Base-by-base conservation (phyloP, 257 asterid genomes). In the Nicotiana attenuata region DNA sequence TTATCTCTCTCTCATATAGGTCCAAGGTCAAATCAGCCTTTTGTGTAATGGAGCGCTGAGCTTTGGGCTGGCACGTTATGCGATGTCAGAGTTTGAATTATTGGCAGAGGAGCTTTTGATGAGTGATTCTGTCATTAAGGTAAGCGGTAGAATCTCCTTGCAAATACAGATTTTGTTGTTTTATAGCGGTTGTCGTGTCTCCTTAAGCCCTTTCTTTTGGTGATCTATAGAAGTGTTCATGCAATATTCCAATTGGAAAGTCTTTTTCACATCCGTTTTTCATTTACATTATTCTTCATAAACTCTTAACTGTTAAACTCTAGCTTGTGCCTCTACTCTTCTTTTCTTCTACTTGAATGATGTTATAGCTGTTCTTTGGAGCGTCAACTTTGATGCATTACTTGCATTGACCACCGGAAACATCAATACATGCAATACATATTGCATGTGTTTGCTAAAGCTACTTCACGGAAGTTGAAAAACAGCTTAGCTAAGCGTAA, bases 31-130 rank as follows among this genome's bases (percentile, higher is more conserved):
- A 88, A 93, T 97, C 83, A 94, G 97, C 87, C 96, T 97, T 82
- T 81, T 93, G 88, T 55, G 80, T 81, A 93, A 94, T 83, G 98
- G 89, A 82, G 87, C 83, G 77, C 84, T 97, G 92, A 97, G 97
- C 92, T 97, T 97, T 83, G 99, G 99, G 80, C 92, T 97, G 81
- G 97, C 97, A 56, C 97, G 87, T 81, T 94, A 90, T 77, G 89
- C 98, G n/a, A 91, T 92, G 97, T 97, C 99, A 53, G 99, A 94
- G 85, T 97, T 97, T 87, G 99, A 97, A 88, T 84, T 97, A 75
- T 86, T 92, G 91, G 98, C 99, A 68, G 99, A 97, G 88, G 99
- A 97, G 90, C 91, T 97, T 67, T 89, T 97, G 86, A 97, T 94
- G 98, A 92, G 99, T 78, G 97, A 97, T 86, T 97, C 99, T 71